Evolutionary conservation across 1,284 basidiomycete species (phyloP).

Genomic region (Cutaneotrichosporon curvatum): DNA sequence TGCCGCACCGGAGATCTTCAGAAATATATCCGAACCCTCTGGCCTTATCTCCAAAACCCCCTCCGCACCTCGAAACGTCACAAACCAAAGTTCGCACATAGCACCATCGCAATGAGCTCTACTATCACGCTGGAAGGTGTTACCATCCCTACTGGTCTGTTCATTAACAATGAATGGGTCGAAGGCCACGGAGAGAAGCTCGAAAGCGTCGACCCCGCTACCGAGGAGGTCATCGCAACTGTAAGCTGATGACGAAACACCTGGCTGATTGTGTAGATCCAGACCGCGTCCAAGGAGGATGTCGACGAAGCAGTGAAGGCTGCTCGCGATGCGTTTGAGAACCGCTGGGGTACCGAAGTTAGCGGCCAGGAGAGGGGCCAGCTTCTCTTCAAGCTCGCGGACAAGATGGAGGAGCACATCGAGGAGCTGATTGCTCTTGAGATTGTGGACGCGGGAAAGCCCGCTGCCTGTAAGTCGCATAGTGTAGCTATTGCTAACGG

Average conservation of each 20-base stretch:
- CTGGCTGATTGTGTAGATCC: constrained; percentile 14
- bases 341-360: constrained; percentile 62
- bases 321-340: constrained; percentile 70
- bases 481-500: background rate
- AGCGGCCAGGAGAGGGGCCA: constrained; percentile 64
- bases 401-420: constrained; percentile 77
- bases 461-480: constrained; percentile 61
- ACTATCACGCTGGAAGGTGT: constrained; percentile 7
- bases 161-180: constrained; percentile 37
- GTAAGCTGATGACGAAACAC: constrained; percentile 27
- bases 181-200: constrained; percentile 25
- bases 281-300: constrained; percentile 51
- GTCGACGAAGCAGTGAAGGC: constrained; percentile 75
- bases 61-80: no score
- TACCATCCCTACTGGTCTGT: constrained; percentile 13
- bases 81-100: no score
- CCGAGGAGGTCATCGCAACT: constrained; percentile 48
- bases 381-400: constrained; percentile 74
- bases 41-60: no score
- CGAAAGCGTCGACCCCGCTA: constrained; percentile 47
- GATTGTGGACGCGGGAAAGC: constrained; percentile 73
- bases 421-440: constrained; percentile 65
- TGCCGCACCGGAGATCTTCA: no score
- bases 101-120: background rate
- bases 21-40: no score